Evolutionary conservation across 805 yeast genomes (phyloP).

Genomic region (Kodamaea kakaduensis): DNA sequence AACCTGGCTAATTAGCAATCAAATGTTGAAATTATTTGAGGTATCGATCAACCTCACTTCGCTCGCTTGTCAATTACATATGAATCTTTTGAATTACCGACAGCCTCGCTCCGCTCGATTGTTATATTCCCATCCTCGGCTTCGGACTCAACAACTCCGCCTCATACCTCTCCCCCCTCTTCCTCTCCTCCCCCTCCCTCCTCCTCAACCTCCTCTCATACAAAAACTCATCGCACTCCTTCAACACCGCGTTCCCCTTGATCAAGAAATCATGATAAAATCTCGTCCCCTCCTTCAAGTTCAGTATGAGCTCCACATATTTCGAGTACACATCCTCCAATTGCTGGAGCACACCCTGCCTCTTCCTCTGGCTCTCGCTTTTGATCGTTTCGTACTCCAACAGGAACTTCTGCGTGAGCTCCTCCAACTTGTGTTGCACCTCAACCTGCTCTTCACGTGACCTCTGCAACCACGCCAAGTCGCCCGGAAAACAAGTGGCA

Average conservation of each 20-base stretch:
- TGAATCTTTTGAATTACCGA: too few relatives aligned
- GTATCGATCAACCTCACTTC: too few relatives aligned
- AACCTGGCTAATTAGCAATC: too few relatives aligned
- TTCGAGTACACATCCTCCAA: conserved; percentile 49
- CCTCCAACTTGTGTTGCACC: conserved; percentile 17
- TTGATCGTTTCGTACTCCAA: conserved; percentile 8
- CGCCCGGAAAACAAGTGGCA: conserved; percentile 43
- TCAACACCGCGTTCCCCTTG: conserved; percentile 42
- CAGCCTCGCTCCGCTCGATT: too few relatives aligned
- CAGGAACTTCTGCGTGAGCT: conserved; percentile 12
- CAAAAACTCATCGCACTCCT: conserved; percentile 51
- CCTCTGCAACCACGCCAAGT: conserved; percentile 43
- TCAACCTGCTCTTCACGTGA: conserved; percentile 27
- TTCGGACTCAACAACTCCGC: conserved; percentile 2
- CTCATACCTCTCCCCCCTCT: not conserved
- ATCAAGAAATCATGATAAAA: conserved; percentile 64
- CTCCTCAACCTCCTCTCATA: conserved; percentile 50
- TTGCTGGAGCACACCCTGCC: conserved; percentile 49
- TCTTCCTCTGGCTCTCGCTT: conserved; percentile 24
- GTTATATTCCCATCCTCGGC: conserved; percentile 2
- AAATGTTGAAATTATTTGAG: too few relatives aligned
- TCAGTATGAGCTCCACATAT: conserved; percentile 53
- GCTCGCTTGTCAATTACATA: too few relatives aligned
- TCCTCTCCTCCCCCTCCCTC: conserved; percentile 42
- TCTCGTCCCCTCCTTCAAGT: conserved; percentile 62